A percentile compares a stretch with the other conserved stretches of the same genome.
Conservation (phyloP, 2,329 filamentous ascomycete species). For the Fusarium xylarioides region DNA sequence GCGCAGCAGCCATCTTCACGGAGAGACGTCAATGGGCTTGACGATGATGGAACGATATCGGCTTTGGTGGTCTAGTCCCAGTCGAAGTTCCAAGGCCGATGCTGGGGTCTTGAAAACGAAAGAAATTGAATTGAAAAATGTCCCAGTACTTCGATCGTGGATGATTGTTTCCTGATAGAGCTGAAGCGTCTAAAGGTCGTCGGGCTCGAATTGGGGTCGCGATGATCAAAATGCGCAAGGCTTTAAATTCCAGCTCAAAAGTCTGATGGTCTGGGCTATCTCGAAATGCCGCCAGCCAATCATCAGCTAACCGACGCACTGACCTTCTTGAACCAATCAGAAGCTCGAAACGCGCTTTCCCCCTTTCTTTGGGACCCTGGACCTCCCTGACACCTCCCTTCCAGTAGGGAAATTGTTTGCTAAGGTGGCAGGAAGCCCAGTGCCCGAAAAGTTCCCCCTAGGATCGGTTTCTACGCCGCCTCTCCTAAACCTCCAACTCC, state of each 20-base stretch:
- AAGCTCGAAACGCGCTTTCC: constrained; percentile 50
- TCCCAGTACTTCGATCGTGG: constrained; percentile 8
- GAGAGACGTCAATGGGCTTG: constrained; percentile 6
- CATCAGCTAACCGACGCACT: constrained; percentile 44
- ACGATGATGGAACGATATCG: constrained; percentile 13
- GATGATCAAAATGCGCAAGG: constrained; percentile 37
- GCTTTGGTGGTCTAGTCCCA: constrained; percentile 13
- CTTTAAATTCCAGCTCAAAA: constrained; percentile 44
- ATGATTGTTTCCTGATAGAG: neutral
- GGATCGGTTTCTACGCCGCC: constrained; percentile 40
- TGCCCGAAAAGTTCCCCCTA: constrained; percentile 54
- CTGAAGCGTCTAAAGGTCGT: constrained; percentile 22
- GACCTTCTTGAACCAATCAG: constrained; percentile 44
- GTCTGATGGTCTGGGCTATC: constrained; percentile 44
- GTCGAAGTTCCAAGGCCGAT: neutral
- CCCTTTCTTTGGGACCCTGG: constrained; percentile 54
- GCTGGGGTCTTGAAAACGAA: neutral
- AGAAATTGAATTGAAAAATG: neutral
- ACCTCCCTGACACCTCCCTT: constrained; percentile 47
- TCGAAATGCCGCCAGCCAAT: constrained; percentile 44
- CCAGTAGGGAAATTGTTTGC: constrained; percentile 59
- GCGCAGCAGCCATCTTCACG: constrained; percentile 59
- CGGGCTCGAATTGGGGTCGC: constrained; percentile 28
- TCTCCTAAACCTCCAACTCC: constrained; percentile 44
- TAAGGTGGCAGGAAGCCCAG: constrained; percentile 52